Evolutionary conservation across 768 basidiomycete genomes (phyloP), one percentile per base, ranked within the genome.

Genomic region (Hirschioporus abietinus): DNA sequence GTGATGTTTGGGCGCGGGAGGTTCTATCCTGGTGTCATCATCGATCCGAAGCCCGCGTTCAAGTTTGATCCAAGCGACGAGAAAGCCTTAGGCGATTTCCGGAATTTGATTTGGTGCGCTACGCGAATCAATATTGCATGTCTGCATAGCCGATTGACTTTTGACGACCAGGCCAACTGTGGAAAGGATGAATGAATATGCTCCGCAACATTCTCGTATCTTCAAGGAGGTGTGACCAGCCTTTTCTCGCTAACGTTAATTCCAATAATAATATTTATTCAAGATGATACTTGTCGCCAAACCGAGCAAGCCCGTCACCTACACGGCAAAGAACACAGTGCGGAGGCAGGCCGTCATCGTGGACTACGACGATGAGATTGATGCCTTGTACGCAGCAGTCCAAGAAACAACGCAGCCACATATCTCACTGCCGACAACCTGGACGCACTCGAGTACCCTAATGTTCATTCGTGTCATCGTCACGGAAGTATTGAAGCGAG

Each of bases 201-300:
- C 60, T 18, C 60, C 60, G 12, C 24, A 61, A 15, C 60, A 61
- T 3, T 61, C 60, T 24, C 60, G 60, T 15, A 61, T 61, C 60
- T 61, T 61, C 18, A 34, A 61, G 23, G 60, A 61, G 60, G 30
- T 61, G 15, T 3, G 42, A 15, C 12, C 3, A 58, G 71, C 30
- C 8, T 66, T 24, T n/a, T 24, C 64, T 58, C 9, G 63, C 20
- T n/a, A 20, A 23, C 26, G 27, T 15, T n/a, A n/a, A 8, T 60
- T 20, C 34, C 17, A 58, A 67, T 25, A 59, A 1, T 24, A 35
- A 34, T 30, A 3, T 1, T 30, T 15, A 36, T 9, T 57, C 9
- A 23, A 82, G 80, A 84, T 84, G 80, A 78, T 85, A 62, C 63
- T 83, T 4, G 73, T 82, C 30, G 70, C 78, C 0, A 73, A 72